These are phyloP conservation scores for Epichloe brachyelytri DNA, from an alignment of 2,329 filamentous ascomycete species.

Conservation along the genomic window DNA sequence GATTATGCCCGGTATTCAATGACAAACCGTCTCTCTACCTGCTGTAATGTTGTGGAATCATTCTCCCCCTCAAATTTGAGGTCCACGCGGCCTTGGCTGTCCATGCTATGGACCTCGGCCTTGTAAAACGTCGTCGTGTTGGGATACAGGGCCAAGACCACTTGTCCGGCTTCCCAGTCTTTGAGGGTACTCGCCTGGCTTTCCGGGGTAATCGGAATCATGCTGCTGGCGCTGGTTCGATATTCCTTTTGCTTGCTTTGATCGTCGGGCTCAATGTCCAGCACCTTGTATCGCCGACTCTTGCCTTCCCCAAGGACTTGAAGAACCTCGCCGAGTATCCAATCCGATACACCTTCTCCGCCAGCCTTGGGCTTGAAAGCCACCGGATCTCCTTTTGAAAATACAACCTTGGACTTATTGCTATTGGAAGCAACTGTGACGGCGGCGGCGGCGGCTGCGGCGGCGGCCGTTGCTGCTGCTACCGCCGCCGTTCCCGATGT, in stretches of 20 bases:
- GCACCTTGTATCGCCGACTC: conserved; percentile 64
- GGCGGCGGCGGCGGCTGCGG: background rate
- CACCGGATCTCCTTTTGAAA: conserved; percentile 50
- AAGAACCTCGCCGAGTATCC: conserved; percentile 68
- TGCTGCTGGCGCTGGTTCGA: conserved; percentile 57
- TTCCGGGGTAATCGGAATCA: conserved; percentile 61
- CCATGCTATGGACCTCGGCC: conserved; percentile 64
- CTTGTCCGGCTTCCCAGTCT: conserved; percentile 53
- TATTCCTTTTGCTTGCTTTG: conserved; percentile 55
- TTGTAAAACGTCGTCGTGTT: conserved; percentile 80
- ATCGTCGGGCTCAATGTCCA: conserved; percentile 66
- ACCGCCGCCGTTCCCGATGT: background rate
- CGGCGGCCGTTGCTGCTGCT: background rate
- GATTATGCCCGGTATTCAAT: conserved; percentile 48
- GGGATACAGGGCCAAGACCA: conserved; percentile 67
- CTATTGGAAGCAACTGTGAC: conserved; percentile 8
- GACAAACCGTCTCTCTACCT: conserved; percentile 64
- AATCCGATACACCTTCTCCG: conserved; percentile 39
- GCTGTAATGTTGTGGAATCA: conserved; percentile 58
- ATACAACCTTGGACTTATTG: conserved; percentile 39
- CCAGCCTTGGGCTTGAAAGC: conserved; percentile 50
- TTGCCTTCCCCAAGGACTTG: conserved; percentile 65
- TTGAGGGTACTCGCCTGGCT: conserved; percentile 35
- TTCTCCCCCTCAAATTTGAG: conserved; percentile 73
- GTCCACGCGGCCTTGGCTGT: conserved; percentile 41